Evolutionary conservation across 371 early-diverging fungal genomes (phyloP).

Genomic region (Synchytrium microbalum): DNA sequence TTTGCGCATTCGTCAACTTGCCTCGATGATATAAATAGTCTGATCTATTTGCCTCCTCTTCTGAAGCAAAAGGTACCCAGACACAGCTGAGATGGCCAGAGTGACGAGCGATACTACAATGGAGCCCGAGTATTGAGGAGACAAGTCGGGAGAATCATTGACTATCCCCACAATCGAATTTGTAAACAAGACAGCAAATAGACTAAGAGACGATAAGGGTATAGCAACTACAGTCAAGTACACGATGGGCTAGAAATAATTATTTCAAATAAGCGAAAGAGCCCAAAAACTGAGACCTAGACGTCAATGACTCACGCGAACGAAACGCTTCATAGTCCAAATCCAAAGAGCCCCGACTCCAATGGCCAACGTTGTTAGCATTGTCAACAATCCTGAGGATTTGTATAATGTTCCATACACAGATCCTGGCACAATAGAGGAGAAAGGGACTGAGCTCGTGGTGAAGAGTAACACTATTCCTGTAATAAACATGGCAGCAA

Average conservation of each 20-base stretch:
- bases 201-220: slow-evolving; percentile 41
- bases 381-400: slow-evolving; percentile 10
- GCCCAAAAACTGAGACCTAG: neutral
- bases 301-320: slow-evolving; percentile 7
- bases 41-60: slow-evolving; percentile 41
- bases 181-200: slow-evolving; percentile 33
- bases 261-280: neutral
- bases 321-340: slow-evolving; percentile 16
- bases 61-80: slow-evolving; percentile 42
- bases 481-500: slow-evolving; percentile 12
- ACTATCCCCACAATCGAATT: slow-evolving; percentile 26
- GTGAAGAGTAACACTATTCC: slow-evolving; percentile 7
- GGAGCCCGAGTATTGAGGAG: slow-evolving; percentile 39
- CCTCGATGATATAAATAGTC: slow-evolving; percentile 54
- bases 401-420: slow-evolving; percentile 15
- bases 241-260: slow-evolving; percentile 46
- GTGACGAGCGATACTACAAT: slow-evolving; percentile 6
- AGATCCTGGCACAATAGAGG: slow-evolving; percentile 9
- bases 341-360: slow-evolving; percentile 17
- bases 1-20: slow-evolving; percentile 11
- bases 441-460: slow-evolving; percentile 12
- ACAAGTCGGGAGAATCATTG: slow-evolving; percentile 23
- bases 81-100: slow-evolving; percentile 44
- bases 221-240: slow-evolving; percentile 52
- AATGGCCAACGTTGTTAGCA: slow-evolving; percentile 14